Base-by-base conservation (phyloP, 2,329 filamentous ascomycete genomes). In the Cryphonectria parasitica region DNA sequence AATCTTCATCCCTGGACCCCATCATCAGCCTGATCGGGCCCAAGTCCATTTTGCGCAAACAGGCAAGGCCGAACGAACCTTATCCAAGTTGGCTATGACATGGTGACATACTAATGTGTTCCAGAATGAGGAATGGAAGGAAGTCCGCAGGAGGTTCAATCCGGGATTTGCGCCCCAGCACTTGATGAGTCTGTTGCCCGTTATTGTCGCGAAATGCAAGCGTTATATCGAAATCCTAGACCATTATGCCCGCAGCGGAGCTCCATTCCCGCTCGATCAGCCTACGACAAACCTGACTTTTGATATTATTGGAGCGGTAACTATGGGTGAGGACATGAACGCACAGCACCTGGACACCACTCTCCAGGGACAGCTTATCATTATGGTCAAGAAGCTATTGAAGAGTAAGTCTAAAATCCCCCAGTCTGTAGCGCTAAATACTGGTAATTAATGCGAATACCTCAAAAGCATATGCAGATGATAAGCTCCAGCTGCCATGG, bases 121-220 rank as follows among this genome's bases (percentile, higher is more conserved):
- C 34, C 34, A 34, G 34, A 34, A 34, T 34, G 34, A 34, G 34
- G 34, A 34, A 34, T 34, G 34, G 34, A 34, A 34, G 34, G 34
- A 68, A 2, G 62, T 77, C 11, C 78, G 81, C 25, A 81, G 78
- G 69, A 75, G 77, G 41, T 80, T 79, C 74, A 82, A 79, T 71
- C 78, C 78, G 0, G 81, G 79, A 0, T 83, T 82, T 65, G 78
- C 81, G 0, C 80, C 79, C 0, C 78, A 80, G 66, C 79, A 82
- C 52, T 74, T 83, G n/a, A 76, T 81, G 69, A 78, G 75, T 3
- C 74, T 82, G 2, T 68, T 82, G 67, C 80, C 80, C 0, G 72
- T 73, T 43, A 80, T 82, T 49, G 61, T 82, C 7, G 79, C 81
- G n/a, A 82, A 82, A 72, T 76, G 75, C 0, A 54, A 66, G 45